These are phyloP conservation scores for Aphanomyces euteiches DNA, from an alignment of 352 stramenopile species.

Conservation along the genomic window DNA sequence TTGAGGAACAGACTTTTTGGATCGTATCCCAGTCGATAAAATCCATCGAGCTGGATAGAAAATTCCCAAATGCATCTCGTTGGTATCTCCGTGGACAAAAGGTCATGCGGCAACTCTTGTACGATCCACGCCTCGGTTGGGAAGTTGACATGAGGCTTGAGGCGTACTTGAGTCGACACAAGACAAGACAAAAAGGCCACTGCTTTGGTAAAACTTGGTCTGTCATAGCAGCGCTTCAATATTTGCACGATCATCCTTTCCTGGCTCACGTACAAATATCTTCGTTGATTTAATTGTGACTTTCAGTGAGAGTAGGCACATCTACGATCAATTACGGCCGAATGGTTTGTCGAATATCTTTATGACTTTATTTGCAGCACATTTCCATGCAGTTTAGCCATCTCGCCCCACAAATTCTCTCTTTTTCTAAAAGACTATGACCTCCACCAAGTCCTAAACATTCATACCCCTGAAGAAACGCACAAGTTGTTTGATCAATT, in stretches of 20 bases:
- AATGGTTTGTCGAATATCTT: conserved; percentile 11
- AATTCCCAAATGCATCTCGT: no score
- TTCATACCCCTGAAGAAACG: background rate
- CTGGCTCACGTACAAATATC: conserved; percentile 4
- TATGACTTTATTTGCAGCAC: conserved; percentile 13
- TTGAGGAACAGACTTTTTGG: background rate
- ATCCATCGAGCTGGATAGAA: no score
- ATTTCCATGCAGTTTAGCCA: background rate
- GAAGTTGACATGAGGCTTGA: background rate
- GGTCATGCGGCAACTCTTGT: background rate
- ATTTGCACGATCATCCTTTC: background rate
- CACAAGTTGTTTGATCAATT: background rate
- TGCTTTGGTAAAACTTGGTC: background rate
- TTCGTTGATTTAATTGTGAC: background rate
- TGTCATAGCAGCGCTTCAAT: background rate
- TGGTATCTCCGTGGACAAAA: background rate
- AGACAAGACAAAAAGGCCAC: background rate
- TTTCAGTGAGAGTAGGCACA: background rate
- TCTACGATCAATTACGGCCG: background rate
- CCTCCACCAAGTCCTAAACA: background rate
- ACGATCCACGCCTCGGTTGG: conserved; percentile 15
- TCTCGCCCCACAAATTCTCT: conserved; percentile 17
- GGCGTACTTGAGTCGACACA: background rate
- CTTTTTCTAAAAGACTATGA: conserved; percentile 8
- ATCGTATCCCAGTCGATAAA: background rate